A percentile compares a stretch with the other conserved stretches of the same genome.
Conservation (phyloP, 2,329 filamentous ascomycete genomes). For the Fusarium burgessii region DNA sequence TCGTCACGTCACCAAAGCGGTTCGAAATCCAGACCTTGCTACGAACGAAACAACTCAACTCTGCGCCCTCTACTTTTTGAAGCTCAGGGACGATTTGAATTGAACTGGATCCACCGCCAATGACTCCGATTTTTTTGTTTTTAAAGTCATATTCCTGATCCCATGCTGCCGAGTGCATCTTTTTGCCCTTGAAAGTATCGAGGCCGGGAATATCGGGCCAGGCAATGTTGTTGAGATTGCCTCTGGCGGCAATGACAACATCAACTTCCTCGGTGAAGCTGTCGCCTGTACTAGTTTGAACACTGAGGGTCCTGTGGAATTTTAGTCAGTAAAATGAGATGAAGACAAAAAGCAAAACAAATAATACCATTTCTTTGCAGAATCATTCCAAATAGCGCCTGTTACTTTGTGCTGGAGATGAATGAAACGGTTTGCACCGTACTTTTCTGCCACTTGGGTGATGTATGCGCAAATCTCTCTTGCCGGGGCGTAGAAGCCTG, state of each 20-base stretch:
- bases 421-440: neutral
- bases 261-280: neutral
- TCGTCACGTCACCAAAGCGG: neutral
- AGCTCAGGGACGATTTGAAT: neutral
- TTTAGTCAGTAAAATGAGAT: neutral
- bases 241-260: neutral
- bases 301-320: neutral
- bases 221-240: neutral
- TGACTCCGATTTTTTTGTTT: neutral
- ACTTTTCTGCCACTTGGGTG: neutral
- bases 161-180: conserved; percentile 12
- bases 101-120: neutral
- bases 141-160: neutral
- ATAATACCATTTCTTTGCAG: neutral
- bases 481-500: neutral
- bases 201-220: conserved; percentile 2
- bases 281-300: rapidly evolving
- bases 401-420: neutral
- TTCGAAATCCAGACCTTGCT: conserved; percentile 16
- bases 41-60: neutral
- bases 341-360: rapidly evolving
- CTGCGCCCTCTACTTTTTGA: neutral
- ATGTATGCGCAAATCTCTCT: neutral
- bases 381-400: neutral
- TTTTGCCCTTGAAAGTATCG: neutral